Base-by-base conservation (phyloP, 2,329 filamentous ascomycete species). In the Phaeoacremonium minimum region DNA sequence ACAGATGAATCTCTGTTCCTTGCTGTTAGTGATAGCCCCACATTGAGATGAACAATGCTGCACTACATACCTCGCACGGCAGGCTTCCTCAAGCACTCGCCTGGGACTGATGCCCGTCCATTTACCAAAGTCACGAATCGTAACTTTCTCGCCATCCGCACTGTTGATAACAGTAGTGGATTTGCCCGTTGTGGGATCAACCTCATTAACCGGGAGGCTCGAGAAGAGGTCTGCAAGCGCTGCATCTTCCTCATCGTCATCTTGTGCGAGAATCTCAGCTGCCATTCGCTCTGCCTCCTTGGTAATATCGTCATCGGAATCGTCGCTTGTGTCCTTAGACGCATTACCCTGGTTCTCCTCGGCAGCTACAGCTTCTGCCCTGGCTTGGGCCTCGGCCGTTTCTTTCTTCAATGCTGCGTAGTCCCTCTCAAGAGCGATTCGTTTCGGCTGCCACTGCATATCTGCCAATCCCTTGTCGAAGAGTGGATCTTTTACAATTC, bases 81-180 rank as follows among this genome's bases (percentile, higher is more conserved):
- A 94, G n/a, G 87, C 78, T 57, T 96, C 90, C 57, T 96, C 89
- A 11, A 97, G 64, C 18, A 87, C 73, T 46, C 85, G 75, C 43
- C 80, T 77, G 13, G 91, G 90, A 48, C 69, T 85, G 18, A 95
- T 62, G 7, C 91, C 90, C 12, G 77, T 76, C 68, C 80, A 82
- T 57, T 87, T 88, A 2, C 87, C 89, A 69, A 97, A 96, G 50
- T 96, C 85, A 30, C 86, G 73, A 33, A 95, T 73, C 1, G 67
- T 73, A 4, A 88, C 60, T 38, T 73, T 79, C 6, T 65, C 55
- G 2, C 77, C 73, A 45, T 75, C 58, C 37, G 64, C 47, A 32
- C 67, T 63, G 49, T 71, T 77, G 30, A 79, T 64, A 28, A 75
- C 71, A 0, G 69, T 81, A 26, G 60, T 69, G 3, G 69, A 71